Evolutionary conservation across 1,284 basidiomycete genomes (phyloP).

Genomic region (Spongiforma sp.): DNA sequence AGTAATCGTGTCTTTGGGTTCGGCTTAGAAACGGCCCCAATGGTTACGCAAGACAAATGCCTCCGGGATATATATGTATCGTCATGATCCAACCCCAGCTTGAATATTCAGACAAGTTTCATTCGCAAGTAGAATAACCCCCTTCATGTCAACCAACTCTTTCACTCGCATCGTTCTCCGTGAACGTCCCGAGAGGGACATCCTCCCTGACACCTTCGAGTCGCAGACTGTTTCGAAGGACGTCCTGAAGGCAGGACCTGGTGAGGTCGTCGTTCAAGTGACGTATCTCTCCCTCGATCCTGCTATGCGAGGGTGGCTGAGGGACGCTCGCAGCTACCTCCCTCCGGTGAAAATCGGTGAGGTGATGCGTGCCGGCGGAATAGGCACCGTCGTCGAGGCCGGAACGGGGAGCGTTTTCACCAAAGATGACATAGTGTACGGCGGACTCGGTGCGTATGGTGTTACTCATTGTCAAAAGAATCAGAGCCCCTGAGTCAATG

Average conservation of each 20-base stretch:
- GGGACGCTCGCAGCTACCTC: slow-evolving; percentile 69
- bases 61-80: too few species aligned
- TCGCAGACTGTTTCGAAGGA: slow-evolving; percentile 57
- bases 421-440: slow-evolving; percentile 72
- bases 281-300: slow-evolving; percentile 84
- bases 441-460: slow-evolving; percentile 55
- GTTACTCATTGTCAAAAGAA: neutral
- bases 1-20: slow-evolving; percentile 1
- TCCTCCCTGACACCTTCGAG: slow-evolving; percentile 76
- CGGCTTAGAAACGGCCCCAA: too few species aligned
- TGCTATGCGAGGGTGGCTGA: slow-evolving; percentile 86
- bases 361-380: slow-evolving; percentile 76
- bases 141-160: slow-evolving; percentile 34
- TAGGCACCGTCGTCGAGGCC: slow-evolving; percentile 71
- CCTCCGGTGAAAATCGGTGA: slow-evolving; percentile 83
- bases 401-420: slow-evolving; percentile 59
- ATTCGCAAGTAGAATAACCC: too few species aligned
- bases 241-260: slow-evolving; percentile 55
- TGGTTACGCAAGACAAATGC: too few species aligned
- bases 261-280: slow-evolving; percentile 73
- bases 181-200: slow-evolving; percentile 68
- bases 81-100: too few species aligned
- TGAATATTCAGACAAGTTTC: too few species aligned
- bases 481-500: slow-evolving; percentile 8
- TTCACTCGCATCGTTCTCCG: slow-evolving; percentile 78